Conservation (phyloP, 192 early-diverging fungal species). For the Chytriomyces hyalinus region DNA sequence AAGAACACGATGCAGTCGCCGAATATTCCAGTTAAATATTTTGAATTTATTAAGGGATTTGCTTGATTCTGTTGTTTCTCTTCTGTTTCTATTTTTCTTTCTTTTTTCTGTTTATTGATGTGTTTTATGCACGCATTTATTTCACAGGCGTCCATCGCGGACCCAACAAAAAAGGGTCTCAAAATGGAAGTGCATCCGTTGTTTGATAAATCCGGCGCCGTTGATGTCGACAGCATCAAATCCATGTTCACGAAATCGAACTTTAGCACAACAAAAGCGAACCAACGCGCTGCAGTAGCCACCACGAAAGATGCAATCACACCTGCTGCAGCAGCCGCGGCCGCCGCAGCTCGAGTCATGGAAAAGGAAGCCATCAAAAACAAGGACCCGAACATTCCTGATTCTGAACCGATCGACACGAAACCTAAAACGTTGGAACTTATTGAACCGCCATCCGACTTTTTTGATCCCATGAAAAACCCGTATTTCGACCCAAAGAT, state of each 20-base stretch:
- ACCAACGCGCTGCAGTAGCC: conserved; percentile 58
- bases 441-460: conserved; percentile 52
- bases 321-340: conserved; percentile 35
- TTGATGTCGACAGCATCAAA: conserved; percentile 56
- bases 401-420: conserved; percentile 43
- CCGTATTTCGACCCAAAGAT: conserved; percentile 86
- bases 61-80: not conserved
- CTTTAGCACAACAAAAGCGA: conserved; percentile 70
- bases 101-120: not conserved
- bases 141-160: conserved; percentile 25
- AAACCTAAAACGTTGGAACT: conserved; percentile 59
- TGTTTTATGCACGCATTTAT: not conserved
- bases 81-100: not conserved
- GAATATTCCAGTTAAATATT: conserved; percentile 12
- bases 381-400: not conserved
- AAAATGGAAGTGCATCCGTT: conserved; percentile 52
- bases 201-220: conserved; percentile 37
- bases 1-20: not conserved
- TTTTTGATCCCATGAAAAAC: conserved; percentile 76
- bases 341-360: not conserved
- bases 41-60: not conserved
- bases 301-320: conserved; percentile 20
- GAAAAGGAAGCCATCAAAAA: conserved; percentile 25
- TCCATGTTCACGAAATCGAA: conserved; percentile 64
- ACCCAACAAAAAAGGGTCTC: conserved; percentile 40